Conservation (phyloP, 345 rosid genomes). For the Mallotus nudiflorus region DNA sequence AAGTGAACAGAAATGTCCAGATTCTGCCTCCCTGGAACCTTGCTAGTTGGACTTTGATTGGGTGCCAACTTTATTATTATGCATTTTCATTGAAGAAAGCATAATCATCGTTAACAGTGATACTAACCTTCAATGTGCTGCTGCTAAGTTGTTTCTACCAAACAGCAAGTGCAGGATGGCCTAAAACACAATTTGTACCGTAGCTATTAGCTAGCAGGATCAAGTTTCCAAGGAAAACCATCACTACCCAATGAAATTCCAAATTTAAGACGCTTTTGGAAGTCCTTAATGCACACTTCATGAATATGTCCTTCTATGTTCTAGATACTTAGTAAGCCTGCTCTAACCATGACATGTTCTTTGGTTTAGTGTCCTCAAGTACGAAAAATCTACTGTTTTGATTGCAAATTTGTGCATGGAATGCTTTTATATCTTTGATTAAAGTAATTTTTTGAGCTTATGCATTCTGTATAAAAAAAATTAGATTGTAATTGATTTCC, state of each 20-base stretch:
- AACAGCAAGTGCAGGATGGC: too few relatives aligned
- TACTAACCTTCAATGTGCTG: neutral
- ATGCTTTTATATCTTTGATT: neutral
- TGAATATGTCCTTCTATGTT: too few relatives aligned
- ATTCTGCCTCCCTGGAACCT: neutral
- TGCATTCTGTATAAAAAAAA: constrained; percentile 12
- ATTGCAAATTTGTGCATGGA: neutral
- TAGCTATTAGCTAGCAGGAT: too few relatives aligned
- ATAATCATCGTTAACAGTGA: too few relatives aligned
- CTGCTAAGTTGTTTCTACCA: neutral
- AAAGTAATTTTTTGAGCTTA: neutral
- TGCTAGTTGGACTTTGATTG: neutral
- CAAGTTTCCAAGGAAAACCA: too few relatives aligned
- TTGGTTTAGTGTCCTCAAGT: neutral
- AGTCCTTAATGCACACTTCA: too few relatives aligned
- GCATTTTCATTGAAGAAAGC: too few relatives aligned
- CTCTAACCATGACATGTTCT: neutral
- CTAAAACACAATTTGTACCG: too few relatives aligned
- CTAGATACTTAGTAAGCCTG: too few relatives aligned
- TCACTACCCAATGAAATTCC: too few relatives aligned
- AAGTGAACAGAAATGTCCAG: neutral
- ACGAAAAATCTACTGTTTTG: neutral
- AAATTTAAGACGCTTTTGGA: too few relatives aligned
- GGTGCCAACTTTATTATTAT: too few relatives aligned
- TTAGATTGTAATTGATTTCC: constrained; percentile 23